Evolutionary conservation across 1,139 yeast species (phyloP), one percentile per base, ranked within the genome.

Genomic region (Suhomyces guaymorum): DNA sequence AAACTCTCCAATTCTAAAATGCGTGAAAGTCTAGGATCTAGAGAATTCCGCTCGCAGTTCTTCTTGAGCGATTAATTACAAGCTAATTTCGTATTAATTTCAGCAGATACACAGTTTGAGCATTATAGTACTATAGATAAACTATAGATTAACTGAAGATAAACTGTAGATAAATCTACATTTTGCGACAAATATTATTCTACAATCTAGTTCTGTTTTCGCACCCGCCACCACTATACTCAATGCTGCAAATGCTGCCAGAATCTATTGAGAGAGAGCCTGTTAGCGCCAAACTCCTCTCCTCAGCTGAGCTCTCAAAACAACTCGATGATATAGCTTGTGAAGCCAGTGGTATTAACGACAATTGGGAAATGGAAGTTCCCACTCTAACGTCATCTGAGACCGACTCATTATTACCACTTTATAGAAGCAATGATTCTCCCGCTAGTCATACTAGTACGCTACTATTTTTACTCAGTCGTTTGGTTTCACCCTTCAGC

Each of bases 281-380:
- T n/a, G n/a, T n/a, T n/a, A n/a, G n/a, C n/a, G n/a, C n/a, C n/a
- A n/a, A n/a, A n/a, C n/a, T n/a, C n/a, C n/a, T n/a, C 11, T 13
- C 24, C 12, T 31, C 30, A 8, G 29, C 28, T 4, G 28, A 27
- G 13, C 28, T 37, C 14, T 26, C 28, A 8, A 18, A 25, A 12
- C 40, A 41, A 23, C 26, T 41, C 20, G 44, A 41, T 18, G 42
- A 30, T 10, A 11, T 41, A 8, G 44, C 44, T 18, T 24, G 26
- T n/a, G 37, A 41, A 24, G 44, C 44, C 8, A 32, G 21, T 13
- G 32, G 35, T 30, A 30, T 32, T 22, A 18, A n/a, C 10, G 34
- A 25, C 14, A n/a, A 11, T 9, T 15, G 15, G 10, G 28, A 24
- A 12, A 6, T 21, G 5, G n/a, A 21, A 21, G 23, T 7, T 21